Percentiles rank a stretch among this genome's conserved stretches.
Evolutionary conservation across 1,284 basidiomycete genomes (phyloP).

Genomic region (Cryptococcus sp.): DNA sequence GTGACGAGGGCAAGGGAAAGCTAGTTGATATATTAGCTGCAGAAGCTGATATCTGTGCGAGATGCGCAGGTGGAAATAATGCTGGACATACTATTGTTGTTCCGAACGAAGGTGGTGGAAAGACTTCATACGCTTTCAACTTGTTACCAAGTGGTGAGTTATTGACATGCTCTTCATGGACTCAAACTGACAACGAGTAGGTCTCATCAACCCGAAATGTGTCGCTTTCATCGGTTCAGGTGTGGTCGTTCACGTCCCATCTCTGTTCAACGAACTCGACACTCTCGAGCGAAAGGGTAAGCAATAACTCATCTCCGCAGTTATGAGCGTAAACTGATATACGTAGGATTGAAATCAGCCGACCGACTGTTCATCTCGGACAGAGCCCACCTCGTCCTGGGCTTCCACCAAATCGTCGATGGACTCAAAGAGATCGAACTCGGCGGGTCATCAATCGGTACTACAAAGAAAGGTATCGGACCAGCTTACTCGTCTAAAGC

Average conservation of each 20-base stretch:
- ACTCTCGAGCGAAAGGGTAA: conserved; percentile 77
- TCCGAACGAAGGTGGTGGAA: conserved; percentile 62
- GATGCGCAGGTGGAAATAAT: conserved; percentile 97
- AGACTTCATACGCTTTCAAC: conserved; percentile 89
- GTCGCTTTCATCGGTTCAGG: conserved; percentile 87
- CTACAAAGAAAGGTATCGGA: conserved; percentile 96
- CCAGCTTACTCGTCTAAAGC: conserved; percentile 98
- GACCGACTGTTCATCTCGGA: conserved; percentile 88
- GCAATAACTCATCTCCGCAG: conserved; percentile 10
- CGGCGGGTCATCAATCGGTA: conserved; percentile 90
- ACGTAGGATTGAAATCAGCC: conserved; percentile 74
- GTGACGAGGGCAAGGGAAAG: conserved; percentile 94
- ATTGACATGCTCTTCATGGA: not conserved
- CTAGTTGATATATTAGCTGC: conserved; percentile 88
- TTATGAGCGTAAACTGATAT: not conserved
- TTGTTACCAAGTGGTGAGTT: conserved; percentile 80
- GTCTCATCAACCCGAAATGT: conserved; percentile 84
- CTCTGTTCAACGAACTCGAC: conserved; percentile 91
- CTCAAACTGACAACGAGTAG: conserved; percentile 46
- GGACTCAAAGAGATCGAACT: conserved; percentile 97
- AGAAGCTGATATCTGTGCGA: conserved; percentile 85
- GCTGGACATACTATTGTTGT: conserved; percentile 98
- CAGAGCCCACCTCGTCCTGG: conserved; percentile 93
- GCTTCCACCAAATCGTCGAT: conserved; percentile 99
- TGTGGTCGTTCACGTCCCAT: conserved; percentile 91